Percentiles rank a stretch among this genome's conserved stretches.
phyloP scores from a whole-genome alignment of 2,329 filamentous ascomycete genomes.

The Fusarium agapanthi region DNA sequence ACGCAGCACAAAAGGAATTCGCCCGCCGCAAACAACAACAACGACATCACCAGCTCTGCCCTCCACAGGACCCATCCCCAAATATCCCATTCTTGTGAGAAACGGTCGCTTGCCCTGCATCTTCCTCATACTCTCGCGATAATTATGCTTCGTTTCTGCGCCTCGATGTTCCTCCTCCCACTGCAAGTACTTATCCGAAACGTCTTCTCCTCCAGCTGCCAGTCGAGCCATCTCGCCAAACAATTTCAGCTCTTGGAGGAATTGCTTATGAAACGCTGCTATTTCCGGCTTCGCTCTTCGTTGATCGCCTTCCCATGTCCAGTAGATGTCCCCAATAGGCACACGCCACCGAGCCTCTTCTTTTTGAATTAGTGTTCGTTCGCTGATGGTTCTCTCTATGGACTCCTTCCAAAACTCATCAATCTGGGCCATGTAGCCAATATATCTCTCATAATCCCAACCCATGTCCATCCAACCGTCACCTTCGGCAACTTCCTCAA shows the following conservation, averaged over 20 bases:
- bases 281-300: not conserved
- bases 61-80: not conserved
- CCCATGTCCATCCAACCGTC: not conserved
- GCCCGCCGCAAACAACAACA: not conserved
- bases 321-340: not conserved
- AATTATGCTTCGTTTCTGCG: not conserved
- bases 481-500: not conserved
- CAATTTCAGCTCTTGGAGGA: accelerated
- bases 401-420: not conserved
- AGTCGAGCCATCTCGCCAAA: not conserved
- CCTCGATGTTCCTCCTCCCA: not conserved
- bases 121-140: not conserved
- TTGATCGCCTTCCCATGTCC: not conserved
- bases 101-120: not conserved
- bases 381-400: not conserved
- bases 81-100: not conserved
- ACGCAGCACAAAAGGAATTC: not conserved
- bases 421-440: not conserved
- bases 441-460: not conserved
- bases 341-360: not conserved
- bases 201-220: not conserved
- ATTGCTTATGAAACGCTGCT: accelerated
- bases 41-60: not conserved
- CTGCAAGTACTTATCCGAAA: not conserved
- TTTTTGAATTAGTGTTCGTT: not conserved